These are phyloP conservation scores for Chaetomiaceae sp. DNA, from an alignment of 2,329 filamentous ascomycete genomes.

Conservation along the genomic window DNA sequence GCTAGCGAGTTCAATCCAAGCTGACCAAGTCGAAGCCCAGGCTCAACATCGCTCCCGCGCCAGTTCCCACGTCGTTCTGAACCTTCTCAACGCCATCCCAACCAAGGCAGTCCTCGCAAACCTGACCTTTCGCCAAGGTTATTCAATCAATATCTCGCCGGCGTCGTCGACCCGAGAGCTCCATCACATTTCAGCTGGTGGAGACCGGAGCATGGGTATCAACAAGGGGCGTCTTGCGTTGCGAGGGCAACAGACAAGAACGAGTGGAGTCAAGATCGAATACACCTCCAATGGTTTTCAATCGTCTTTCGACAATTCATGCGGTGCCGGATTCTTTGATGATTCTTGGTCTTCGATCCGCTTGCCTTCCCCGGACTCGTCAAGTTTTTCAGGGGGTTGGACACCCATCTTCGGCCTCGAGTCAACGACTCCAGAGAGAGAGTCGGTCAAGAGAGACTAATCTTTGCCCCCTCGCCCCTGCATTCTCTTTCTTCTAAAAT, in stretches of 20 bases:
- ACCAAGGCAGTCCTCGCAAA: neutral
- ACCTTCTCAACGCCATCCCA: neutral
- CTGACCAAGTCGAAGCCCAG: too few relatives aligned
- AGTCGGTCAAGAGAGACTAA: too few relatives aligned
- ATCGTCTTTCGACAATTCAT: too few relatives aligned
- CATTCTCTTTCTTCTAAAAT: too few relatives aligned
- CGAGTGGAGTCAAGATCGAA: conserved; percentile 11
- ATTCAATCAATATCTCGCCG: conserved; percentile 10
- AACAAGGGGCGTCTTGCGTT: conserved; percentile 14
- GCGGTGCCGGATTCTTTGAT: neutral
- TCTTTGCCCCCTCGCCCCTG: too few relatives aligned
- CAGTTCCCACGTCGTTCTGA: too few relatives aligned
- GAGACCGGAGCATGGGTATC: conserved; percentile 15
- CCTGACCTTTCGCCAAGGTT: neutral
- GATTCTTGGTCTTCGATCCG: neutral
- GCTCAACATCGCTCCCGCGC: too few relatives aligned
- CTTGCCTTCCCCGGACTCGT: neutral
- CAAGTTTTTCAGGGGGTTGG: too few relatives aligned
- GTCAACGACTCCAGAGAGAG: too few relatives aligned
- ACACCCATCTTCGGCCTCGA: too few relatives aligned
- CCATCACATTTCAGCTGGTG: conserved; percentile 2
- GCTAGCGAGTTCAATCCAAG: too few relatives aligned
- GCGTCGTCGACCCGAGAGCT: too few relatives aligned
- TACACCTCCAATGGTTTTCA: conserved; percentile 19
- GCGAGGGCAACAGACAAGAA: conserved; percentile 1